Conservation (phyloP, 139 green algal species). For the Chlamydomonas asymmetrica region DNA sequence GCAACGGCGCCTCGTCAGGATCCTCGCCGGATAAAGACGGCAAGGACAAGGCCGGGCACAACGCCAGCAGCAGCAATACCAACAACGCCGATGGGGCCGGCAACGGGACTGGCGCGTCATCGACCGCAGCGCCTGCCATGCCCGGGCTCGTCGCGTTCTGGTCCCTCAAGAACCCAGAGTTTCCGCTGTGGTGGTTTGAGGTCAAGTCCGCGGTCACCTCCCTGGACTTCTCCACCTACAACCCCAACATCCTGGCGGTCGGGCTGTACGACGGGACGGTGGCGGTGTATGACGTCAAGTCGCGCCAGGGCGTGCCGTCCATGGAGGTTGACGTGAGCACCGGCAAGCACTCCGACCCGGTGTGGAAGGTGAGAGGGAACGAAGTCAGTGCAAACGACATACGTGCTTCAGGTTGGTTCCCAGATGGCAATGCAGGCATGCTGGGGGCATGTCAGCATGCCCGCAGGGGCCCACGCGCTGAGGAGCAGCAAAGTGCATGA, state of each 20-base stretch:
- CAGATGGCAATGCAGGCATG: too few species aligned
- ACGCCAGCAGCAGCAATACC: too few species aligned
- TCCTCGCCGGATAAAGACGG: too few species aligned
- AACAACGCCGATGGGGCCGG: too few species aligned
- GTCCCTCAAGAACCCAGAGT: conserved; percentile 78
- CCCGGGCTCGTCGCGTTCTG: conserved; percentile 76
- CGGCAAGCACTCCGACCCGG: conserved; percentile 76
- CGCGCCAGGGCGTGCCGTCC: conserved; percentile 39
- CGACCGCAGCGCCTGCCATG: not conserved
- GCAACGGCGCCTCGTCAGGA: not conserved
- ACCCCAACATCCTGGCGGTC: conserved; percentile 79
- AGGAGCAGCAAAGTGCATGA: too few species aligned
- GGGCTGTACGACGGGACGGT: conserved; percentile 88
- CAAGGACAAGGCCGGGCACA: too few species aligned
- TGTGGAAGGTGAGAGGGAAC: conserved; percentile 78
- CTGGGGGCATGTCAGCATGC: too few species aligned
- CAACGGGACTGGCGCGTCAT: too few species aligned
- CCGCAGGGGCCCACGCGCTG: too few species aligned
- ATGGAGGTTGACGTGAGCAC: conserved; percentile 56
- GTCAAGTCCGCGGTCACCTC: conserved; percentile 66
- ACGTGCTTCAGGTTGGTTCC: too few species aligned
- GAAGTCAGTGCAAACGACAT: too few species aligned
- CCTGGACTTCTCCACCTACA: conserved; percentile 68
- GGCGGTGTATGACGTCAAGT: conserved; percentile 75
- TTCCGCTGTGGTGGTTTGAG: conserved; percentile 68